phyloP scores from a whole-genome alignment of 2,329 filamentous ascomycete species.

The Neonectria faginata region DNA sequence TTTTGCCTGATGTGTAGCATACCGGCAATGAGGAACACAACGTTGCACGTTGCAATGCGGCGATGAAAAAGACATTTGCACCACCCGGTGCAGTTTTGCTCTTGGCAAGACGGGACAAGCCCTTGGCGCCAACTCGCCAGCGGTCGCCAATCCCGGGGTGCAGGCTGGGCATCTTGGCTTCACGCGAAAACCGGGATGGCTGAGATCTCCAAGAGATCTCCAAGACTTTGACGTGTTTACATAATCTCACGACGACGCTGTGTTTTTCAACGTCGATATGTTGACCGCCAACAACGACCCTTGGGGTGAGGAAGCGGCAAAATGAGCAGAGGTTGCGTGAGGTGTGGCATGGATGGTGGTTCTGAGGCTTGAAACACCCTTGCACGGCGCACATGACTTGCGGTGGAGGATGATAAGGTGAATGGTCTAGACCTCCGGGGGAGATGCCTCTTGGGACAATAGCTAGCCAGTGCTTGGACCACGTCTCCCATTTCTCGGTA shows the following conservation, averaged over 20 bases:
- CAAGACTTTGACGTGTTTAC: conserved; percentile 33
- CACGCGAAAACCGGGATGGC: conserved; percentile 28
- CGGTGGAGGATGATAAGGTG: conserved; percentile 14
- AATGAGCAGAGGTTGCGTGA: not conserved
- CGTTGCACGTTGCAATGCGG: not conserved
- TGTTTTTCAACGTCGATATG: not conserved
- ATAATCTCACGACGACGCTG: conserved; percentile 10
- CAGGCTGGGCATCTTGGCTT: conserved; percentile 44
- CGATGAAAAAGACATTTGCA: conserved; percentile 32
- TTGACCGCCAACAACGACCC: conserved; percentile 1
- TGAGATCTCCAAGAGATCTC: conserved; percentile 27
- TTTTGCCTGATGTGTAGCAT: not conserved
- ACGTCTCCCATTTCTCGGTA: conserved; percentile 1
- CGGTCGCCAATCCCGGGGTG: conserved; percentile 29
- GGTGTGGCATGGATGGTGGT: not conserved
- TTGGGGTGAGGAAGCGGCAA: not conserved
- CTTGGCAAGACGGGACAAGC: conserved; percentile 39
- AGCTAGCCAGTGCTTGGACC: conserved; percentile 14
- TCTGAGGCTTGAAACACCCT: not conserved
- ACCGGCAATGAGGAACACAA: not conserved
- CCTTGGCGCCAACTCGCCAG: conserved; percentile 40
- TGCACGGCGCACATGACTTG: conserved; percentile 15
- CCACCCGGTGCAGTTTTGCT: conserved; percentile 41
- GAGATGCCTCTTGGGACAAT: conserved; percentile 3
- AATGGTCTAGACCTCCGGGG: conserved; percentile 18